Evolutionary conservation across 2,329 filamentous ascomycete genomes (phyloP).

Genomic region (Coniella lustricola): DNA sequence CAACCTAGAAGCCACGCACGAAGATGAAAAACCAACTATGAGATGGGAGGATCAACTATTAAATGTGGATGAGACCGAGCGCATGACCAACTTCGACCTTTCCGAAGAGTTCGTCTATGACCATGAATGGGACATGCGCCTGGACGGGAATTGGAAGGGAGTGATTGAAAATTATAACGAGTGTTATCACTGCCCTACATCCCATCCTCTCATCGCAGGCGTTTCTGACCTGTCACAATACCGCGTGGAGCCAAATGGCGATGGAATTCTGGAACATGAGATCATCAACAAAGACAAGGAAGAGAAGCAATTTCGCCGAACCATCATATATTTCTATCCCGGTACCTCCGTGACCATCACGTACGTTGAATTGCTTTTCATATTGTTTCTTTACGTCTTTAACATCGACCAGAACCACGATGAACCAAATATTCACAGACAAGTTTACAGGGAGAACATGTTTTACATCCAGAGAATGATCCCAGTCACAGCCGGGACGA

Average conservation of each 20-base stretch:
- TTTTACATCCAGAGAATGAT: constrained; percentile 46
- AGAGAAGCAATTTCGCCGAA: constrained; percentile 22
- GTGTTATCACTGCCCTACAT: constrained; percentile 41
- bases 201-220: constrained; percentile 38
- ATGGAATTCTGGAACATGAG: constrained; percentile 30
- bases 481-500: constrained; percentile 34
- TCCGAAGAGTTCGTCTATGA: constrained; percentile 26
- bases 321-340: constrained; percentile 33
- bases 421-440: not conserved
- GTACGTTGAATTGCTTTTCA: constrained; percentile 19
- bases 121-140: constrained; percentile 27
- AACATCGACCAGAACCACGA: not conserved
- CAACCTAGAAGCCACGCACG: constrained; percentile 35
- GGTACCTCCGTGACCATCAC: constrained; percentile 32
- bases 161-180: constrained; percentile 43
- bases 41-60: constrained; percentile 36
- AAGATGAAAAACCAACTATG: constrained; percentile 26
- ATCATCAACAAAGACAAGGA: constrained; percentile 30
- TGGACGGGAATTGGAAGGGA: constrained; percentile 33
- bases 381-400: too few relatives aligned
- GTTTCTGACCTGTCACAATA: constrained; percentile 39
- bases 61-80: constrained; percentile 21
- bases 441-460: constrained; percentile 32
- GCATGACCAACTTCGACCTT: constrained; percentile 22
- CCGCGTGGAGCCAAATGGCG: constrained; percentile 27